Percentiles rank a stretch among this genome's conserved stretches.
Evolutionary conservation across 495 filamentous ascomycete species (phyloP).

Genomic region (Rhypophila decipiens): DNA sequence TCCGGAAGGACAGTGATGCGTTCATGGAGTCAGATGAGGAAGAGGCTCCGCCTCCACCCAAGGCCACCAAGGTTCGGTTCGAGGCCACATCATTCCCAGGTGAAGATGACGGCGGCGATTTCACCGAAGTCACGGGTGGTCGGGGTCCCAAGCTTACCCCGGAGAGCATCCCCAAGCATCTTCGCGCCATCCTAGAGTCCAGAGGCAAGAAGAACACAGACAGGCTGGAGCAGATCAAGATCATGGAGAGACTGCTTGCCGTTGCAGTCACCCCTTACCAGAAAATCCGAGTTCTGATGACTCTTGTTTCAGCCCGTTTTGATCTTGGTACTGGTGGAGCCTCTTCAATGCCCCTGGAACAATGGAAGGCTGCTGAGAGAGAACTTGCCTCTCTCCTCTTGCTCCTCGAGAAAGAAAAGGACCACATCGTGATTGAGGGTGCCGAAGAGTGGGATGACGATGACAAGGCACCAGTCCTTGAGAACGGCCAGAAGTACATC

Average conservation of each 20-base stretch:
- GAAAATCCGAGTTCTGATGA: conserved; percentile 85
- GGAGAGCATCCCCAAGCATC: conserved; percentile 96
- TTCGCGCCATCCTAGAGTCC: conserved; percentile 87
- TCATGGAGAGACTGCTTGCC: conserved; percentile 93
- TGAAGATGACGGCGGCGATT: conserved; percentile 77
- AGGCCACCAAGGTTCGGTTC: conserved; percentile 39
- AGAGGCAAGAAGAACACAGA: conserved; percentile 99
- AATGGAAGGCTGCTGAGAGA: conserved; percentile 91
- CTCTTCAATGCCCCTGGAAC: conserved; percentile 86
- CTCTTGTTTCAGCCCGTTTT: conserved; percentile 88
- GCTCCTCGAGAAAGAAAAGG: conserved; percentile 68
- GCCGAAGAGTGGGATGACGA: conserved; percentile 99
- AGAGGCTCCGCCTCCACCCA: conserved; percentile 48
- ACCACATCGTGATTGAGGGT: conserved; percentile 78
- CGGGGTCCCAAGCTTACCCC: conserved; percentile 84
- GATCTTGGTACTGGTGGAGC: conserved; percentile 79
- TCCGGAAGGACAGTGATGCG: conserved; percentile 71
- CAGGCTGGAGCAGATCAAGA: conserved; percentile 83
- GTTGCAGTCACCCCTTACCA: conserved; percentile 88
- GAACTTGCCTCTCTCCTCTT: conserved; percentile 73
- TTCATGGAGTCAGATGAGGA: conserved; percentile 87
- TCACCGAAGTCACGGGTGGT: conserved; percentile 78
- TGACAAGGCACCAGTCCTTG: conserved; percentile 75
- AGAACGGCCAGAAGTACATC: conserved; percentile 64
- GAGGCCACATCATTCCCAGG: conserved; percentile 44